Base-by-base conservation (phyloP, 495 filamentous ascomycete species). In the Pseudoneurospora amorphoporcata region DNA sequence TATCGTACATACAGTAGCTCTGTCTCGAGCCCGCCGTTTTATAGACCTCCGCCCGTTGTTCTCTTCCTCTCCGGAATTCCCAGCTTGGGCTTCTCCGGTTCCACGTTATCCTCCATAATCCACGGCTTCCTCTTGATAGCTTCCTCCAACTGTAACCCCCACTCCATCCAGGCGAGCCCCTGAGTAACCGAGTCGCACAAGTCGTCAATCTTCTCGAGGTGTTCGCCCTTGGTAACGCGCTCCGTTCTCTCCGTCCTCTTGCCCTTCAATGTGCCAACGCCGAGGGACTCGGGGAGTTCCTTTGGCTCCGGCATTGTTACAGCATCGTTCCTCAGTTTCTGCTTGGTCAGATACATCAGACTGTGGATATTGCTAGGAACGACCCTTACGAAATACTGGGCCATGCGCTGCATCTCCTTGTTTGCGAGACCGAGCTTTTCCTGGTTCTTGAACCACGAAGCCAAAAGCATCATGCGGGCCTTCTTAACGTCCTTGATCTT, bases 111-210 rank as follows among this genome's bases (percentile, higher is more conserved):
- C 14, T 73, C 40, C n/a, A 76, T 70, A 29, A 76, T 17, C 35
- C 72, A 72, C 42, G 73, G 43, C 16, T 83, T 75, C 78, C 84
- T 73, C 73, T 72, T 14, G 47, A 79, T 73, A 39, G 92, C 76
- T 43, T 77, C 76, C 71, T 83, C 83, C 73, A 89, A 80, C 79
- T 93, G 94, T 73, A 84, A 81, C 77, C 94, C 88, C 95, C 95
- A 98, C 71, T 91, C 86, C 69, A 94, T 79, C 92, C 92, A 97
- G 10, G 93, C 91, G 74, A 94, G 82, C 1, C 91, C 95, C 82
- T 98, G 95, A 74, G 97, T 77, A 39, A 98, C 80, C 80, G 91
- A 92, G 87, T 98, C 95, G 7, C 94, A 92, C 74, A 98, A 83
- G 85, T 98, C 95, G 83, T 98, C 95, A 75, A 97, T 65, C 29